These are phyloP conservation scores for Clohesyomyces aquaticus DNA, from an alignment of 495 filamentous ascomycete species.

Conservation along the genomic window DNA sequence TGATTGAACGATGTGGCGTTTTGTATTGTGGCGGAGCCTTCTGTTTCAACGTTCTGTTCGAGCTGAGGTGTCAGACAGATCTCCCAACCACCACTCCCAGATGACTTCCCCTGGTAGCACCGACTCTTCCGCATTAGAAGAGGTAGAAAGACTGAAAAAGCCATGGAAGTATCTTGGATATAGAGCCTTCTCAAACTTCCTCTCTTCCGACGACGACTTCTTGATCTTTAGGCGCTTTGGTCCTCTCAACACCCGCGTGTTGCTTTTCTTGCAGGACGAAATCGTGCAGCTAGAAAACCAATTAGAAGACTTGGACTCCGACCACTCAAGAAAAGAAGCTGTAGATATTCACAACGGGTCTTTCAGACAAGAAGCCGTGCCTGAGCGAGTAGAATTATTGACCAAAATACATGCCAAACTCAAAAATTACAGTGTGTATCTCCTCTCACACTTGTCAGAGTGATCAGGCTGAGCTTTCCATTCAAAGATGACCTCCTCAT, in stretches of 20 bases:
- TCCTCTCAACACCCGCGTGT: conserved; percentile 1
- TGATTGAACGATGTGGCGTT: too few relatives aligned
- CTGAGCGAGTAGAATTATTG: conserved; percentile 1
- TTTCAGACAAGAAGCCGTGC: conserved; percentile 14
- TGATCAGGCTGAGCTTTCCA: background rate
- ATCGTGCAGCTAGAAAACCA: conserved; percentile 1
- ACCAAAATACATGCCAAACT: background rate
- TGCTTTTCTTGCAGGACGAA: conserved; percentile 17
- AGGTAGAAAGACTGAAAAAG: background rate
- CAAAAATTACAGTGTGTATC: conserved; percentile 8
- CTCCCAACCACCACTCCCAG: too few relatives aligned
- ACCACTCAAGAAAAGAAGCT: background rate
- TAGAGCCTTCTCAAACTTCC: conserved; percentile 7
- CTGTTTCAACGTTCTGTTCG: too few relatives aligned
- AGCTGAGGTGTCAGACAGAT: too few relatives aligned
- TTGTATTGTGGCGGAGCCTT: too few relatives aligned
- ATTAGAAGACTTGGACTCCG: background rate
- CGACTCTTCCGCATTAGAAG: background rate
- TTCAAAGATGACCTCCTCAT: conserved; percentile 2
- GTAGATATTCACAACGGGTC: conserved; percentile 19
- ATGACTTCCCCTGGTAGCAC: background rate
- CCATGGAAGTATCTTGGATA: conserved; percentile 20
- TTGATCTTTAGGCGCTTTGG: conserved; percentile 5
- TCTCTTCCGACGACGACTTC: conserved; percentile 4
- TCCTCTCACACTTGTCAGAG: background rate